These are phyloP conservation scores for Leccinum griseonigrum DNA, from an alignment of 1,284 basidiomycete genomes.

Conservation along the genomic window DNA sequence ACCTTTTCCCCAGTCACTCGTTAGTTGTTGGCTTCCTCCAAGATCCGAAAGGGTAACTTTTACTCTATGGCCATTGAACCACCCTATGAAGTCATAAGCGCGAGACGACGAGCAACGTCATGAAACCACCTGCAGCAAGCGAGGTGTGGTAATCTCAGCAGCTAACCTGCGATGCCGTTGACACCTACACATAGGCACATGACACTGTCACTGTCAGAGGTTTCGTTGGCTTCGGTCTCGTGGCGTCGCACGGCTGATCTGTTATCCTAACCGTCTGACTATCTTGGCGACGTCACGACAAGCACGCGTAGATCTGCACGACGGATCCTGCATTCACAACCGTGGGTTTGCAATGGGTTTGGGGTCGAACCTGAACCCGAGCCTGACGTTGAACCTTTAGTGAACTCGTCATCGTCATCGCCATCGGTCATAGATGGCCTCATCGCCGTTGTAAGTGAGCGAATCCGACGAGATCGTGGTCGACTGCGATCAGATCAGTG, in stretches of 20 bases:
- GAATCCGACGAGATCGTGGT: not conserved
- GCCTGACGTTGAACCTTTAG: not conserved
- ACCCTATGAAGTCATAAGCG: conserved; percentile 5
- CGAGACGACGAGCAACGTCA: not conserved
- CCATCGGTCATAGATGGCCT: not conserved
- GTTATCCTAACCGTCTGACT: not conserved
- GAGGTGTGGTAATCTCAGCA: not conserved
- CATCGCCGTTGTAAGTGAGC: not conserved
- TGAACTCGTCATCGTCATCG: not conserved
- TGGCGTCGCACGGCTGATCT: not conserved
- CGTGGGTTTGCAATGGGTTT: not conserved
- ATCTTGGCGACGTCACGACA: conserved; percentile 4
- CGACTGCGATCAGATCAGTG: not conserved
- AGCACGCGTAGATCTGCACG: not conserved
- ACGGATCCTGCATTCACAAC: not conserved
- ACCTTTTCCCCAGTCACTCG: not conserved
- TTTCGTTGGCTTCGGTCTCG: not conserved
- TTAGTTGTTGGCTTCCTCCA: not conserved
- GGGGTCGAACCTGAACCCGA: not conserved
- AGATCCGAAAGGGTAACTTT: conserved; percentile 18
- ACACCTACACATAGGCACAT: not conserved
- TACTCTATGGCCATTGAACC: not conserved
- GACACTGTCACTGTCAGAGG: not conserved
- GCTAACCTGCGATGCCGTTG: not conserved
- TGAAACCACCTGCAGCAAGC: not conserved